Conservation (phyloP, 139 green algal genomes). For the Yamagishiella unicocca region DNA sequence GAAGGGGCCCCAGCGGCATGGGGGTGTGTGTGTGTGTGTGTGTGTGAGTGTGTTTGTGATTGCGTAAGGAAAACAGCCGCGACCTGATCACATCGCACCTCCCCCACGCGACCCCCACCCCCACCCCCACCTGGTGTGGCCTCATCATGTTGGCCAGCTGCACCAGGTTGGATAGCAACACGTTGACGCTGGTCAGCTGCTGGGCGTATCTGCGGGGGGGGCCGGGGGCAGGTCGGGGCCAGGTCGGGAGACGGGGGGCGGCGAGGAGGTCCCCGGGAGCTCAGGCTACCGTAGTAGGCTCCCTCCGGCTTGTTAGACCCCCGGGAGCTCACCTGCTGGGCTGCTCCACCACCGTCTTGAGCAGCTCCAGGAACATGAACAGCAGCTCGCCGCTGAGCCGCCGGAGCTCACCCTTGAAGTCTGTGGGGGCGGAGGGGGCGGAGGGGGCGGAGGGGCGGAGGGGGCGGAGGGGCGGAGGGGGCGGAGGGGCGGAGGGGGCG, state of each 20-base stretch:
- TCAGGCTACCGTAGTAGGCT: no score
- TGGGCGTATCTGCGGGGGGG: constrained; percentile 24
- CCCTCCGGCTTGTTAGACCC: no score
- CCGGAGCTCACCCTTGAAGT: constrained; percentile 63
- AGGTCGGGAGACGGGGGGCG: not conserved
- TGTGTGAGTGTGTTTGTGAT: no score
- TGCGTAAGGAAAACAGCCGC: no score
- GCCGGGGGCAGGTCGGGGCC: not conserved
- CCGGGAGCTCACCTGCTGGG: not conserved
- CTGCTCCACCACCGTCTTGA: constrained; percentile 53
- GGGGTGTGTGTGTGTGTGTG: no score
- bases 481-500: not conserved
- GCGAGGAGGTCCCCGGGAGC: no score
- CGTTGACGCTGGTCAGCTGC: constrained; percentile 50
- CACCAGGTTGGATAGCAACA: constrained; percentile 60
- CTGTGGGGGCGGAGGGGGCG: constrained; percentile 20
- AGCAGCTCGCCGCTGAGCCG: constrained; percentile 55
- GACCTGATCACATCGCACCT: no score
- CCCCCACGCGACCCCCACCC: not conserved
- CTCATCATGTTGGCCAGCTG: constrained; percentile 60
- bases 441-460: not conserved
- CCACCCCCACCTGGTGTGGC: constrained; percentile 55
- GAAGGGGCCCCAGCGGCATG: no score
- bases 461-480: not conserved
- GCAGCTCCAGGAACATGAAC: constrained; percentile 66